Conservation (phyloP, 306 rosid species). For the Carpinus fangiana region DNA sequence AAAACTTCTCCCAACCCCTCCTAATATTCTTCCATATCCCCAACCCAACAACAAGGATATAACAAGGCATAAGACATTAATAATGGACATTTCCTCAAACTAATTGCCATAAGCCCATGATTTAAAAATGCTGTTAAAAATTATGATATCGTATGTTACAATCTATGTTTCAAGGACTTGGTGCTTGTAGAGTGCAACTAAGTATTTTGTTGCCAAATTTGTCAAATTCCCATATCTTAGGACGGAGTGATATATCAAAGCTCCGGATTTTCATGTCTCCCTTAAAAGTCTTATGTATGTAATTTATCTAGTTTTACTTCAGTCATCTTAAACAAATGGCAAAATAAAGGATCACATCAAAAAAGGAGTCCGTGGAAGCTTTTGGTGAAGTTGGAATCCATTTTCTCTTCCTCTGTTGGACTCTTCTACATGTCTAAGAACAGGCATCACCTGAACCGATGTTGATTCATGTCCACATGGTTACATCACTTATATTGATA, state of each 20-base stretch:
- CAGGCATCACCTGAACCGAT: neutral
- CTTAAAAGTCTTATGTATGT: neutral
- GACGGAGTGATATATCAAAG: too few relatives aligned
- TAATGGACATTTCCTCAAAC: neutral
- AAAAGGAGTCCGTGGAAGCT: neutral
- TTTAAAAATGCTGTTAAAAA: neutral
- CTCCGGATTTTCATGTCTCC: neutral
- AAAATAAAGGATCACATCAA: neutral
- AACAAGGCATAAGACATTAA: slow-evolving; percentile 2
- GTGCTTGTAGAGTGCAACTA: neutral
- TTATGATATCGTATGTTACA: neutral
- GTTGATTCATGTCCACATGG: neutral
- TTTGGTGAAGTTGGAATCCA: neutral
- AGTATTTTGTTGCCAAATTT: neutral
- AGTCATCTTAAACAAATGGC: neutral
- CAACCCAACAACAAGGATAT: neutral
- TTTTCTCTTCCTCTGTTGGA: neutral
- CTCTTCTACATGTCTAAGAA: slow-evolving; percentile 7
- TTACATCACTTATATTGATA: neutral
- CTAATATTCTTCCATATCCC: too few relatives aligned
- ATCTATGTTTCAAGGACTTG: neutral
- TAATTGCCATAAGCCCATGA: slow-evolving; percentile 9
- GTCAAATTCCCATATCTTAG: neutral
- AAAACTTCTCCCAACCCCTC: too few relatives aligned
- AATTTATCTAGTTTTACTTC: neutral